These are phyloP conservation scores for Amesomyces nigricolor DNA, from an alignment of 2,329 filamentous ascomycete species.

Conservation along the genomic window DNA sequence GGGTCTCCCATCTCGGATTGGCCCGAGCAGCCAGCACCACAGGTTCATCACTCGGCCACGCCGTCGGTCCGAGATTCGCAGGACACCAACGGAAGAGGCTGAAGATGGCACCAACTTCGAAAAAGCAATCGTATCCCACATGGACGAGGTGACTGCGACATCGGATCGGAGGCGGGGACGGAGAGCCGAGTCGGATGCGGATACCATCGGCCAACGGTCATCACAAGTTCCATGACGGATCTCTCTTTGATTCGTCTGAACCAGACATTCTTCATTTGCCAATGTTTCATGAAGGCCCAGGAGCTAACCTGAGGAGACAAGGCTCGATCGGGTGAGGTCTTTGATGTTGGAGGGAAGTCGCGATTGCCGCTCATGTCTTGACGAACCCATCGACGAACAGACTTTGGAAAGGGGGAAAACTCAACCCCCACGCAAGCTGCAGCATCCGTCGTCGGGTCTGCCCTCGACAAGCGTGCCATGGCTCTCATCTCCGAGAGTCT, in stretches of 20 bases:
- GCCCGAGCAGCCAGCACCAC: background rate
- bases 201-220: conserved; percentile 3
- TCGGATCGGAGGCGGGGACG: conserved; percentile 5
- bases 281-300: background rate
- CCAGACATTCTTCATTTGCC: background rate
- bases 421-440: background rate
- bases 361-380: too few relatives aligned
- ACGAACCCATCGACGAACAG: background rate
- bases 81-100: background rate
- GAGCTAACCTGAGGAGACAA: background rate
- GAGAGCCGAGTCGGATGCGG: background rate
- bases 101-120: too few relatives aligned
- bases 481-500: background rate
- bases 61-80: background rate
- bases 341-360: too few relatives aligned
- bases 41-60: conserved; percentile 2
- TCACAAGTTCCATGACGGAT: background rate
- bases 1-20: conserved; percentile 7
- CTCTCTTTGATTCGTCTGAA: background rate
- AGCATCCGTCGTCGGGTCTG: background rate
- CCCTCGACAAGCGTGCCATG: background rate
- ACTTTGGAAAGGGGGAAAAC: background rate
- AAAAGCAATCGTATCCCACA: background rate
- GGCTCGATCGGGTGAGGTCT: too few relatives aligned
- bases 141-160: conserved; percentile 1